phyloP scores from a whole-genome alignment of 2,329 filamentous ascomycete genomes.

The Colletotrichum tanaceti region DNA sequence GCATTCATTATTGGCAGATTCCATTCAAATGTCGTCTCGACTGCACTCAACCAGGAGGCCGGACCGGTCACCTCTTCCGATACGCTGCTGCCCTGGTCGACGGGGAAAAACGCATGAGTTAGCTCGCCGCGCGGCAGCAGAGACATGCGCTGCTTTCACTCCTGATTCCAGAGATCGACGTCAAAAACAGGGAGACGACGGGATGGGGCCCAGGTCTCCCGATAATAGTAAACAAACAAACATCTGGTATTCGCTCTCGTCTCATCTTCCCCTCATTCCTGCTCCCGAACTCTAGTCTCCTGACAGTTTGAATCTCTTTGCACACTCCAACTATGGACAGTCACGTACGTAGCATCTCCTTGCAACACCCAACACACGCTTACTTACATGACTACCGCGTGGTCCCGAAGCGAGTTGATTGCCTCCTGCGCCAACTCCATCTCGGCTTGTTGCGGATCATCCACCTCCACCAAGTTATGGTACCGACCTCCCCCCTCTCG shows the following conservation, averaged over 20 bases:
- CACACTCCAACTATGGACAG: not conserved
- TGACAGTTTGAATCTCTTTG: conserved; percentile 10
- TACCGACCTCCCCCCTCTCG: not conserved
- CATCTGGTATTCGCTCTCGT: conserved; percentile 17
- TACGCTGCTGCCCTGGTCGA: conserved; percentile 12
- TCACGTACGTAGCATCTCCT: not conserved
- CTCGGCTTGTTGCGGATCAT: not conserved
- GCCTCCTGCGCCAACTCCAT: conserved; percentile 30
- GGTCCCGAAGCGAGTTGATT: not conserved
- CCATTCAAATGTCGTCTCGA: conserved; percentile 21
- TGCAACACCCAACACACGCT: not conserved
- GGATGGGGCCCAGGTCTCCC: not conserved
- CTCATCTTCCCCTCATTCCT: too few species aligned
- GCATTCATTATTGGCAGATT: conserved; percentile 24
- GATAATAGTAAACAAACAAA: conserved; percentile 24
- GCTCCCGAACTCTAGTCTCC: conserved; percentile 1
- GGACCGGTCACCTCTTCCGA: not conserved
- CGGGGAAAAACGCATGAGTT: conserved; percentile 25
- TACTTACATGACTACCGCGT: not conserved
- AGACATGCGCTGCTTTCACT: conserved; percentile 11
- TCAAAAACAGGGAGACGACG: not conserved
- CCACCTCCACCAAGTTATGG: conserved; percentile 31
- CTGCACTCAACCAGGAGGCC: conserved; percentile 7
- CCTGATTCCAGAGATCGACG: conserved; percentile 1
- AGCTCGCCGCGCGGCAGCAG: conserved; percentile 26